Conservation (phyloP, 345 rosid genomes). For the Heritiera fomes region DNA sequence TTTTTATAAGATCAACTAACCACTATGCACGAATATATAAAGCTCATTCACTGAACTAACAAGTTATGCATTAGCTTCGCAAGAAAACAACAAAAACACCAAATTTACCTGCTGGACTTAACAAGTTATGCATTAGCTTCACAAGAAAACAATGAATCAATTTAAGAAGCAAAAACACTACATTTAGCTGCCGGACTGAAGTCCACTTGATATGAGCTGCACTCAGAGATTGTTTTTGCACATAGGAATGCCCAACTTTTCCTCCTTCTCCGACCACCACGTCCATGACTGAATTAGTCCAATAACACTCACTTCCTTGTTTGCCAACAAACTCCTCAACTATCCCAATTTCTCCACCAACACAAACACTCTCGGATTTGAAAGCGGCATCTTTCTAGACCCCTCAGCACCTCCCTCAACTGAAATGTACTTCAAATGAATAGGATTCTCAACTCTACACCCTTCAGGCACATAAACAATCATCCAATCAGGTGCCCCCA, state of each 20-base stretch:
- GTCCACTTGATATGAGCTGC: slow-evolving; percentile 94
- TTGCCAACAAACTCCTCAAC: slow-evolving; percentile 70
- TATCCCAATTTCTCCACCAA: slow-evolving; percentile 79
- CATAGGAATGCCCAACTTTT: slow-evolving; percentile 70
- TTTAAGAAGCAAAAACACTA: slow-evolving; percentile 7
- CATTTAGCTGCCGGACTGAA: slow-evolving; percentile 71
- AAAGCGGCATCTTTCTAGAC: too few species aligned
- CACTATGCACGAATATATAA: background rate
- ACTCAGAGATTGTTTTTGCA: slow-evolving; percentile 67
- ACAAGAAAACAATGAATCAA: slow-evolving; percentile 5
- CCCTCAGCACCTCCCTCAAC: slow-evolving; percentile 59
- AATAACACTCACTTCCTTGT: slow-evolving; percentile 27
- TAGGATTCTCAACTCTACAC: slow-evolving; percentile 64
- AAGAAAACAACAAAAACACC: slow-evolving; percentile 17
- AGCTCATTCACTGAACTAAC: background rate
- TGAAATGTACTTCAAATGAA: slow-evolving; percentile 69
- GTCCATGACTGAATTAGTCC: slow-evolving; percentile 78
- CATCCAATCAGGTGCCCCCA: slow-evolving; percentile 77
- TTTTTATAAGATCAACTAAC: background rate
- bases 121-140: background rate
- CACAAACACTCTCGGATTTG: slow-evolving; percentile 48
- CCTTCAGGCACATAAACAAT: slow-evolving; percentile 83
- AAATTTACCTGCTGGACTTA: slow-evolving; percentile 65
- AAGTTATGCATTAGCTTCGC: background rate
- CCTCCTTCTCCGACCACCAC: slow-evolving; percentile 60